Percentiles rank a stretch among this genome's conserved stretches.
These are phyloP conservation scores for Saururus chinensis DNA, from an alignment of 164 flowering plant species.

Conservation along the genomic window DNA sequence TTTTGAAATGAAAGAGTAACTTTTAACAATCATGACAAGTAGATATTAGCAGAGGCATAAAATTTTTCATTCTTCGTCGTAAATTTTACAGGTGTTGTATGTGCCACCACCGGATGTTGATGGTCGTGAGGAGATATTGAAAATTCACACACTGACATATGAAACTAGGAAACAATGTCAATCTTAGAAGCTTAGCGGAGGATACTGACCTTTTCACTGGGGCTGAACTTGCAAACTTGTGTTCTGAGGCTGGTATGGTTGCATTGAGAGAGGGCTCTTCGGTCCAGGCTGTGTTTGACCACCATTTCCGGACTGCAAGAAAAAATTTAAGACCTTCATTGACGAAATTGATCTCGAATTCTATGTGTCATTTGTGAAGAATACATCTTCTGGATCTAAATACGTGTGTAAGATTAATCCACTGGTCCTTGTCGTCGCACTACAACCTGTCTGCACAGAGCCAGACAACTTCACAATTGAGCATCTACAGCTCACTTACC, in stretches of 20 bases:
- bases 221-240: constrained; percentile 78
- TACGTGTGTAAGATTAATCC: too few relatives aligned
- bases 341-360: constrained; percentile 35
- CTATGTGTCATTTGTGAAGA: constrained; percentile 53
- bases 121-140: constrained; percentile 67
- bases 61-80: background rate
- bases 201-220: constrained; percentile 84
- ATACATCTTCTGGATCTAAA: constrained; percentile 4
- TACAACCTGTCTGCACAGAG: too few relatives aligned
- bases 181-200: constrained; percentile 66
- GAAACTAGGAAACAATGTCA: constrained; percentile 51
- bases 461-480: too few relatives aligned
- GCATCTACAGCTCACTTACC: too few relatives aligned
- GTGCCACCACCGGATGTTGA: constrained; percentile 93
- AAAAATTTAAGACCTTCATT: constrained; percentile 50
- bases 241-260: constrained; percentile 78
- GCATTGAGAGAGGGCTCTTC: constrained; percentile 77
- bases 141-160: constrained; percentile 75
- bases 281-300: constrained; percentile 42
- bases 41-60: too few relatives aligned
- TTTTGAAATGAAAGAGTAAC: too few relatives aligned
- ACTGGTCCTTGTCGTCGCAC: too few relatives aligned
- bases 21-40: too few relatives aligned
- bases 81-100: constrained; percentile 49
- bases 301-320: constrained; percentile 56